Conservation (phyloP, 1,284 basidiomycete species). For the Mycena citricolor region DNA sequence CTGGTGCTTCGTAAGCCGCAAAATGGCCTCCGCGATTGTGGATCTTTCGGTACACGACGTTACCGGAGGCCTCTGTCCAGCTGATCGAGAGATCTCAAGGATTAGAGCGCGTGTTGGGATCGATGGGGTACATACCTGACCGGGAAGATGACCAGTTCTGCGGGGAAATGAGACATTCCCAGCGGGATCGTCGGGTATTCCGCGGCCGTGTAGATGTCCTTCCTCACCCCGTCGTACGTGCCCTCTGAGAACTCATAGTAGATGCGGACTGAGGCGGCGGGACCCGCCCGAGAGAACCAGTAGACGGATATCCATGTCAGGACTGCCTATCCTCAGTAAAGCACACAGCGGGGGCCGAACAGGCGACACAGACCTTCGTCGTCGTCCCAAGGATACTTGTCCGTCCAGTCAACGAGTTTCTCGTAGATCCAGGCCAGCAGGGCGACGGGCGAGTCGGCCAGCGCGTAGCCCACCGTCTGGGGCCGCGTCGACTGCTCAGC, state of each 20-base stretch:
- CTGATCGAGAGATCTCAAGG: slow-evolving; percentile 1
- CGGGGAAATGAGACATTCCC: slow-evolving; percentile 19
- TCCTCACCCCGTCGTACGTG: slow-evolving; percentile 4
- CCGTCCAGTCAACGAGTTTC: slow-evolving; percentile 50
- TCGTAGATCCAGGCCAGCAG: slow-evolving; percentile 61
- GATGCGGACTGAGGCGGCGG: slow-evolving; percentile 53
- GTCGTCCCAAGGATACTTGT: slow-evolving; percentile 49
- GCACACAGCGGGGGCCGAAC: slow-evolving; percentile 35
- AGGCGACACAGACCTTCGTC: slow-evolving; percentile 49
- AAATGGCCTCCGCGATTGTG: slow-evolving; percentile 33
- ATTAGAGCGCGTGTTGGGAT: too few species aligned
- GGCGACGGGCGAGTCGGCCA: slow-evolving; percentile 54
- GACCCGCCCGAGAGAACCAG: slow-evolving; percentile 57
- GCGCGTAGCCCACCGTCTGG: slow-evolving; percentile 52
- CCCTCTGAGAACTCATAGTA: slow-evolving; percentile 43
- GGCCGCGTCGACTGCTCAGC: slow-evolving; percentile 48
- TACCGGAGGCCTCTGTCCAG: slow-evolving; percentile 11
- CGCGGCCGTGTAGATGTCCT: slow-evolving; percentile 2
- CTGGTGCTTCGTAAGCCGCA: slow-evolving; percentile 19
- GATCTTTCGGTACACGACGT: slow-evolving; percentile 22
- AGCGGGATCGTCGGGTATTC: slow-evolving; percentile 17
- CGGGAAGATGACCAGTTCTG: slow-evolving; percentile 33
- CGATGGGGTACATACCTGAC: slow-evolving; percentile 34
- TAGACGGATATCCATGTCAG: slow-evolving; percentile 61
- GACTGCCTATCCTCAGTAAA: slow-evolving; percentile 34